These are phyloP conservation scores for Parietaria judaica DNA, from an alignment of 306 rosid genomes.

Conservation along the genomic window DNA sequence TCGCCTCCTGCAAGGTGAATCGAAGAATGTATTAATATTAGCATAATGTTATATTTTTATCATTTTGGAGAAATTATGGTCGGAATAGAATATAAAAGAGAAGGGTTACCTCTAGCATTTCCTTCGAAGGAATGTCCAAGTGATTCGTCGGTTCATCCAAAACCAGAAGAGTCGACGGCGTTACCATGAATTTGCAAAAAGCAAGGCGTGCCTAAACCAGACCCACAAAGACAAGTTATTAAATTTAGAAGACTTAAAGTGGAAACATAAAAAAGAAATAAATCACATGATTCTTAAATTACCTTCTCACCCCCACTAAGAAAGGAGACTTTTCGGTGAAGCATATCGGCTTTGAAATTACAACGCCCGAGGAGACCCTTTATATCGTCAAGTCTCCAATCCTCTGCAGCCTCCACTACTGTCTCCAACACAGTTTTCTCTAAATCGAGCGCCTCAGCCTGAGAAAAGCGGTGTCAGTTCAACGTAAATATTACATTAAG, in stretches of 20 bases:
- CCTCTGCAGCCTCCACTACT: conserved; percentile 91
- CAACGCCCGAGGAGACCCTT: conserved; percentile 99
- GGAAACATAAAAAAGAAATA: neutral
- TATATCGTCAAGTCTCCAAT: conserved; percentile 88
- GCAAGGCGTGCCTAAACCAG: conserved; percentile 86
- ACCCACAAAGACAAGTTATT: conserved; percentile 11
- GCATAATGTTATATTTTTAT: no score
- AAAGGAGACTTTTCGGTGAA: conserved; percentile 84
- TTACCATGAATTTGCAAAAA: conserved; percentile 96
- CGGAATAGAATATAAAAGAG: conserved; percentile 1
- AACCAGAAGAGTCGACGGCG: conserved; percentile 78
- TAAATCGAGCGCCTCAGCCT: conserved; percentile 98
- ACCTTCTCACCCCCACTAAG: conserved; percentile 99
- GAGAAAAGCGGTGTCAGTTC: conserved; percentile 17
- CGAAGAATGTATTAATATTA: neutral
- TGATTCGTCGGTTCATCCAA: conserved; percentile 98
- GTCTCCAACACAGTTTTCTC: conserved; percentile 87
- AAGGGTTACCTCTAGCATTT: conserved; percentile 82
- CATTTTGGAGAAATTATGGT: neutral
- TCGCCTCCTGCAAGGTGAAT: conserved; percentile 68
- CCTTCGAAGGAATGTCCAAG: conserved; percentile 97
- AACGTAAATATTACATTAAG: neutral
- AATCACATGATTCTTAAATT: conserved; percentile 4
- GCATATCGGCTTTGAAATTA: conserved; percentile 92
- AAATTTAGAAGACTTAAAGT: conserved; percentile 11